A percentile compares a stretch with the other conserved stretches of the same genome.
Conservation (phyloP, 2,329 filamentous ascomycete genomes). For the Aspergillus fructus region DNA sequence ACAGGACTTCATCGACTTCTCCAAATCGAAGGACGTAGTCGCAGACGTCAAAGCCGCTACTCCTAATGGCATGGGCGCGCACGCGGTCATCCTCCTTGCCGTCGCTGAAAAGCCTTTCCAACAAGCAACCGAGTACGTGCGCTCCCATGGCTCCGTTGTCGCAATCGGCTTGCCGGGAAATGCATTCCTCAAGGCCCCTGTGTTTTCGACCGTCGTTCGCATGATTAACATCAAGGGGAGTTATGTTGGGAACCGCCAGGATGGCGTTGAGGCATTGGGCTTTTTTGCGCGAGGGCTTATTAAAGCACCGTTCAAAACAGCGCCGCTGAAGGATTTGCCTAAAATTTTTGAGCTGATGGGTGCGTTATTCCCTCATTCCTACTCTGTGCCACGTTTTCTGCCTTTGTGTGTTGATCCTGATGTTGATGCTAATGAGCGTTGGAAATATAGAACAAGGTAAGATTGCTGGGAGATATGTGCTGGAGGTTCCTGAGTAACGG, state of each 20-base stretch:
- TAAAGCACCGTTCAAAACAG: constrained; percentile 81
- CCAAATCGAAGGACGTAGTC: constrained; percentile 71
- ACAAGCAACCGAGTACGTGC: constrained; percentile 85
- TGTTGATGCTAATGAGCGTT: not conserved
- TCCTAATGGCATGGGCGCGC: constrained; percentile 76
- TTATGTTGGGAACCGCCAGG: constrained; percentile 90
- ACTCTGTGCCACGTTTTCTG: not conserved
- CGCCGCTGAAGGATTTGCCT: constrained; percentile 76
- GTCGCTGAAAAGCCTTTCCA: constrained; percentile 92
- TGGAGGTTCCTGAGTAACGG: not conserved
- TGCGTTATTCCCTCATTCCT: constrained; percentile 19
- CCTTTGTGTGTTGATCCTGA: not conserved
- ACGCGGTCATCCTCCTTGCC: constrained; percentile 83
- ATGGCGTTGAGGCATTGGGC: constrained; percentile 84
- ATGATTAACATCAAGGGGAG: constrained; percentile 93
- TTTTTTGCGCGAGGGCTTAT: constrained; percentile 84
- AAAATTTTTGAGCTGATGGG: constrained; percentile 75
- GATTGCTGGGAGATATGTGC: not conserved
- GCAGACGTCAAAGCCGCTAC: constrained; percentile 81
- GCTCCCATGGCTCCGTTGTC: constrained; percentile 76
- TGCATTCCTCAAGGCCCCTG: constrained; percentile 76
- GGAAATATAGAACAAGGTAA: not conserved
- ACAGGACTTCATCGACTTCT: constrained; percentile 75
- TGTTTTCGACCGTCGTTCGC: constrained; percentile 83
- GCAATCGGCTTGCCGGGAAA: constrained; percentile 85